A percentile compares a stretch with the other conserved stretches of the same genome.
These are phyloP conservation scores for Puccinia novopanici DNA, from an alignment of 1,284 basidiomycete species.

Conservation along the genomic window DNA sequence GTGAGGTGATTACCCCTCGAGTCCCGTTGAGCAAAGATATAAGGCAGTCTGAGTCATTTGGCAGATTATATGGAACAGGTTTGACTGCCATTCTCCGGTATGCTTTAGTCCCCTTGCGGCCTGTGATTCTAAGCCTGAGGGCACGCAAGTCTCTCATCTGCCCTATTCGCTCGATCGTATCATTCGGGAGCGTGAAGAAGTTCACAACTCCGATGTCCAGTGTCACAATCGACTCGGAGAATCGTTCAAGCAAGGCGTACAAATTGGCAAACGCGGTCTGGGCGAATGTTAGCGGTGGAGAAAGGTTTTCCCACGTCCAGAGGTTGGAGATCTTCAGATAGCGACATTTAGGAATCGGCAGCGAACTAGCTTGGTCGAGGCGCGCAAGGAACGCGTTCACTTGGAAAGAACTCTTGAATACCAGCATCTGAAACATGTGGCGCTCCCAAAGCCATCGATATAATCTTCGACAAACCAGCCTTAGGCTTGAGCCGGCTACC, in stretches of 20 bases:
- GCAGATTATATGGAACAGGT: background rate
- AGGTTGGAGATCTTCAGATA: slow-evolving; percentile 3
- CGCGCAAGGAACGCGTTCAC: background rate
- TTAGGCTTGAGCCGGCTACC: background rate
- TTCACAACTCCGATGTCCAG: slow-evolving; percentile 14
- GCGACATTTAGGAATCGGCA: background rate
- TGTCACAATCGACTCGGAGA: background rate
- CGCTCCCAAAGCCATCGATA: slow-evolving; percentile 1
- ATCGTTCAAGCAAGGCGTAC: background rate
- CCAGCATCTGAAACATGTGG: background rate
- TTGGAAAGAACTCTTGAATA: background rate
- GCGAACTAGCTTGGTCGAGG: background rate
- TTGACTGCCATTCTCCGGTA: too few relatives aligned
- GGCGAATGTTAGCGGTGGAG: background rate
- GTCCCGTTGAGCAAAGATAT: background rate
- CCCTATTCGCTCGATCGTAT: slow-evolving; percentile 8
- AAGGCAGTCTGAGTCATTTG: background rate
- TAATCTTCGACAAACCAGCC: slow-evolving; percentile 10
- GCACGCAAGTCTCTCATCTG: background rate
- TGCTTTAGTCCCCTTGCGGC: too few relatives aligned
- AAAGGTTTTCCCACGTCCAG: background rate
- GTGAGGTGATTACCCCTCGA: background rate
- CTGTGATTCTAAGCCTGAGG: background rate
- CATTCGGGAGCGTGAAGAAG: background rate
- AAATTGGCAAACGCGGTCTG: slow-evolving; percentile 1